A percentile compares a stretch with the other conserved stretches of the same genome.
These are phyloP conservation scores for Agaricus sinodeliciosus DNA, from an alignment of 768 basidiomycete genomes.

Conservation along the genomic window DNA sequence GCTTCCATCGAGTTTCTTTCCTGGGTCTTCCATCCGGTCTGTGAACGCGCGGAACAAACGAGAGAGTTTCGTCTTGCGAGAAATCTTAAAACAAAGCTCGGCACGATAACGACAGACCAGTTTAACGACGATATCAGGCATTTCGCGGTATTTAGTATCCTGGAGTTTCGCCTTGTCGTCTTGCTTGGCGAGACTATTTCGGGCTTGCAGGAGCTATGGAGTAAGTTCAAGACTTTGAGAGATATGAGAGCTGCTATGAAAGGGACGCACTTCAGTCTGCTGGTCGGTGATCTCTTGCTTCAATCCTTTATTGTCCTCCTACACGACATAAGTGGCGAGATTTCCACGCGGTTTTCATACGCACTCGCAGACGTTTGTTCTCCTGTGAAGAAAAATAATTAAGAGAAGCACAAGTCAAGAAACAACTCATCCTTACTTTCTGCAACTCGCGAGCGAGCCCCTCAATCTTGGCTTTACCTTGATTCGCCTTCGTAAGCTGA, in stretches of 20 bases:
- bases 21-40: slow-evolving; percentile 70
- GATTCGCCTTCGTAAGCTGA: slow-evolving; percentile 82
- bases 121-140: slow-evolving; percentile 87
- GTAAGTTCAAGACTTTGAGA: slow-evolving; percentile 9
- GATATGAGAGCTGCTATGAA: background rate
- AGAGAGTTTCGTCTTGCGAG: slow-evolving; percentile 81
- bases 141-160: slow-evolving; percentile 76
- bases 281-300: slow-evolving; percentile 80
- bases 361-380: slow-evolving; percentile 81
- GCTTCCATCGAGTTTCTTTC: slow-evolving; percentile 36
- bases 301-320: slow-evolving; percentile 85
- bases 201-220: slow-evolving; percentile 68
- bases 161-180: slow-evolving; percentile 73
- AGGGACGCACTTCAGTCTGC: slow-evolving; percentile 62
- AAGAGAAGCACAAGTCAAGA: slow-evolving; percentile 5
- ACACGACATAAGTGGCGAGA: slow-evolving; percentile 16
- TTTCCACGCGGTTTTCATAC: slow-evolving; percentile 16
- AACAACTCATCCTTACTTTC: slow-evolving; percentile 48
- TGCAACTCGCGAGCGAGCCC: slow-evolving; percentile 84
- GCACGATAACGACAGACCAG: slow-evolving; percentile 86
- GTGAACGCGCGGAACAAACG: slow-evolving; percentile 85
- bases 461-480: slow-evolving; percentile 87
- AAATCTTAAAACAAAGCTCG: slow-evolving; percentile 90
- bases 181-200: slow-evolving; percentile 74
- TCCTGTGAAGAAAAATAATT: slow-evolving; percentile 45